Base-by-base conservation (phyloP, 2,329 filamentous ascomycete species). In the Ophiostoma himal-ulmi region DNA sequence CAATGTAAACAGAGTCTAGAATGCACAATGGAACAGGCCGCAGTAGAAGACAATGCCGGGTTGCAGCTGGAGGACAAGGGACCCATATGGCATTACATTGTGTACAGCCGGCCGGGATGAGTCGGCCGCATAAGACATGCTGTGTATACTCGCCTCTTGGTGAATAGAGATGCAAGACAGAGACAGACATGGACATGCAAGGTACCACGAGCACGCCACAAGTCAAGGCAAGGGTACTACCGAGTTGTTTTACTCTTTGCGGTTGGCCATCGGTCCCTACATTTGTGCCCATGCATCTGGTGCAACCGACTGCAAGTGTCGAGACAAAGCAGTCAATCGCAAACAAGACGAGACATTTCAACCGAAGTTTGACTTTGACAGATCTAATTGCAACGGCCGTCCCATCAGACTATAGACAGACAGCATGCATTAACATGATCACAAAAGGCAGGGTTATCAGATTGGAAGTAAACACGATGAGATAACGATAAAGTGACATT, bases 151-250 rank as follows among this genome's bases (percentile, higher is more conserved):
- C 44, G 44, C 44, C 44, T 48, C 17, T 7, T 39, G 44, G n/a
- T 48, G 44, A 22, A 17, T 57, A 13, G 17, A 57, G 52, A 5
- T 11, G 8, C 26, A 14, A 22, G 52, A 20, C 57, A 60, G 13
- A 22, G 52, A 26, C n/a, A n/a, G 6, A 30, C 39, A 44, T 14
- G 30, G 22, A 26, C 52, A 30, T 48, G 1, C n/a, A 57, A 1
- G 52, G 52, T 57, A 57, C n/a, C 22, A 62, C 57, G 57, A 22
- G 57, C 57, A 34, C 57, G 57, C 26, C 26, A 62, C 57, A 62
- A 62, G 57, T 36, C 8, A 20, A 20, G 57, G 26, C 57, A 36
- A 20, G 26, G 57, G 57, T 34, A 62, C 57, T 30, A 26, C 57
- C 57, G 26, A 62, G 20, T 26, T 34, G 57, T 62, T 20, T 62